phyloP scores from a whole-genome alignment of 495 filamentous ascomycete species.

The Chaetomium cochliodes region DNA sequence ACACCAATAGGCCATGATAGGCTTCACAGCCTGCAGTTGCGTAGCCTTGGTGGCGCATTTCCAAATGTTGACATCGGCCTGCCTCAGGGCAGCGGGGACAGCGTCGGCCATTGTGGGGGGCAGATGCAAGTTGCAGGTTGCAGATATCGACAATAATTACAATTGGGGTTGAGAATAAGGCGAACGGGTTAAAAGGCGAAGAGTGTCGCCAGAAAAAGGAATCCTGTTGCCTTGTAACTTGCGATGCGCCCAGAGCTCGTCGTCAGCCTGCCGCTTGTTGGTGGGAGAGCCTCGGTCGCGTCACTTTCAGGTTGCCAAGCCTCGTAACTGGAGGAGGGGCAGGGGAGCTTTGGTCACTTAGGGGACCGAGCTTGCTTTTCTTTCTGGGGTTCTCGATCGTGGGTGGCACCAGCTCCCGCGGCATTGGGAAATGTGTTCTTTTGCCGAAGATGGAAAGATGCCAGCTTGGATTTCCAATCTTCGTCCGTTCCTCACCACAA shows the following conservation, averaged over 20 bases:
- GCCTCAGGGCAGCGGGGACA: slow-evolving; percentile 72
- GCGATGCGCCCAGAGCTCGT: background rate
- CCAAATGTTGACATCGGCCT: slow-evolving; percentile 67
- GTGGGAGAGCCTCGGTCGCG: background rate
- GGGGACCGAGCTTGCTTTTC: slow-evolving; percentile 26
- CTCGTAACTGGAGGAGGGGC: background rate
- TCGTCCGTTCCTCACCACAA: background rate
- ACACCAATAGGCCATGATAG: slow-evolving; percentile 94
- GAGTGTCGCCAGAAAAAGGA: background rate
- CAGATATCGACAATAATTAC: background rate
- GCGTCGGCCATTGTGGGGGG: slow-evolving; percentile 60
- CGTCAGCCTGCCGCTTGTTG: background rate
- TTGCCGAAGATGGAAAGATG: slow-evolving; percentile 41
- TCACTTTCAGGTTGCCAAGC: background rate
- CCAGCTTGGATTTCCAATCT: slow-evolving; percentile 30
- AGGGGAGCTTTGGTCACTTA: slow-evolving; percentile 32
- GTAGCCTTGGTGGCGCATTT: slow-evolving; percentile 74
- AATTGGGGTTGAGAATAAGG: background rate
- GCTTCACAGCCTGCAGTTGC: slow-evolving; percentile 81
- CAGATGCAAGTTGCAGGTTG: background rate
- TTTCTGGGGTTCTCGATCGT: slow-evolving; percentile 23
- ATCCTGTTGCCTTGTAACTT: slow-evolving; percentile 1
- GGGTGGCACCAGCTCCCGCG: slow-evolving; percentile 24
- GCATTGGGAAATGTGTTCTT: slow-evolving; percentile 41
- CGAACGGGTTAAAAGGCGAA: too few species aligned